A percentile compares a stretch with the other conserved stretches of the same genome.
These are phyloP conservation scores for Suhomyces kilbournensis DNA, from an alignment of 805 yeast genomes.

Conservation along the genomic window DNA sequence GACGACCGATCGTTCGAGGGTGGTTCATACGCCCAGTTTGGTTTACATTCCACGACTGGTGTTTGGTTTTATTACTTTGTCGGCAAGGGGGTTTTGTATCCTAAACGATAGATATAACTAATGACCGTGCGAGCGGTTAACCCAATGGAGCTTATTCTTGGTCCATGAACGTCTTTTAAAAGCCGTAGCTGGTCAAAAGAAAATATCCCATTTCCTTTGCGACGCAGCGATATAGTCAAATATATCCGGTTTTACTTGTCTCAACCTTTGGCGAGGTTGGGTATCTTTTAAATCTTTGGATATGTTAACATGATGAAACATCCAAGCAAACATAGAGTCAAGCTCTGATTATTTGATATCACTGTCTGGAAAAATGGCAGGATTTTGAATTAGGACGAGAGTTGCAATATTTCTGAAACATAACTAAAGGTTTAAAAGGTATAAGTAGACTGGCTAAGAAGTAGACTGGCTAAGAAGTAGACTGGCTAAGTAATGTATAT, in stretches of 20 bases:
- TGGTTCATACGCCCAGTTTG: slow-evolving; percentile 13
- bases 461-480: too few species aligned
- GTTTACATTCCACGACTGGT: slow-evolving; percentile 17
- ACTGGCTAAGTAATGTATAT: too few species aligned
- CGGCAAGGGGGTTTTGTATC: slow-evolving; percentile 60
- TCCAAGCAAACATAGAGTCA: slow-evolving; percentile 83
- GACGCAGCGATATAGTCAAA: slow-evolving; percentile 55
- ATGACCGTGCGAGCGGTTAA: slow-evolving; percentile 45
- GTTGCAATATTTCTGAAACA: slow-evolving; percentile 43
- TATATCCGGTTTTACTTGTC: slow-evolving; percentile 51
- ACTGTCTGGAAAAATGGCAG: slow-evolving; percentile 48
- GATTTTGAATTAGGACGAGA: slow-evolving; percentile 59
- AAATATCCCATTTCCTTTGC: too few species aligned
- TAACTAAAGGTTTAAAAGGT: background rate
- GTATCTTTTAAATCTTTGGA: slow-evolving; percentile 17
- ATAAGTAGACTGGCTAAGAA: too few species aligned
- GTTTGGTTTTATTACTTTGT: slow-evolving; percentile 26
- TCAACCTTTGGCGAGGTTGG: slow-evolving; percentile 21
- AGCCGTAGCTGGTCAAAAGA: slow-evolving; percentile 10
- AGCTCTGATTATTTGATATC: slow-evolving; percentile 58
- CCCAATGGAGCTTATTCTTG: slow-evolving; percentile 90
- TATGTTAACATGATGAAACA: slow-evolving; percentile 59
- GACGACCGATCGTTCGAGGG: background rate
- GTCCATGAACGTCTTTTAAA: slow-evolving; percentile 51
- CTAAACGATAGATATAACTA: slow-evolving; percentile 78